A percentile compares a stretch with the other conserved stretches of the same genome.
These are phyloP conservation scores for Boletus insuetus DNA, from an alignment of 768 basidiomycete genomes.

Conservation along the genomic window DNA sequence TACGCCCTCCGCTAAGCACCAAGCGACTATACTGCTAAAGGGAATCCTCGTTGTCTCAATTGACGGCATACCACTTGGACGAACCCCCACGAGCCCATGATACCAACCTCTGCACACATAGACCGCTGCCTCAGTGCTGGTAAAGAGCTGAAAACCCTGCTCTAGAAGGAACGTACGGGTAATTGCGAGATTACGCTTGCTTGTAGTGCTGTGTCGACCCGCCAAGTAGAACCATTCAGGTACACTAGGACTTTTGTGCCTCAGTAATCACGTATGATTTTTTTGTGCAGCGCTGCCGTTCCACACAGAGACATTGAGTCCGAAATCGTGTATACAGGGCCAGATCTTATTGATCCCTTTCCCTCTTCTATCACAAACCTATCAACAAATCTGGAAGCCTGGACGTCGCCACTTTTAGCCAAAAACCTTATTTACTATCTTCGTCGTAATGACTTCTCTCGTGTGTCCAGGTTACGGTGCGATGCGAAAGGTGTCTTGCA, in stretches of 20 bases:
- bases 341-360: conserved; percentile 21
- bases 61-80: conserved; percentile 6
- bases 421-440: conserved; percentile 28
- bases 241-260: background rate
- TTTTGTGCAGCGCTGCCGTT: background rate
- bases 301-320: background rate
- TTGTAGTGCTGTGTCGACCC: background rate
- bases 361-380: conserved; percentile 8
- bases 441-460: conserved; percentile 18
- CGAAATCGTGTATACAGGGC: conserved; percentile 7
- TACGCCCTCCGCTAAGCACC: conserved; percentile 20
- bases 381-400: conserved; percentile 27
- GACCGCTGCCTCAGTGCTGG: background rate
- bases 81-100: conserved; percentile 5
- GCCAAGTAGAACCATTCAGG: background rate
- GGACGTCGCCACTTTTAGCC: conserved; percentile 22
- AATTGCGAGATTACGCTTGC: background rate
- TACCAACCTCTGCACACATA: background rate
- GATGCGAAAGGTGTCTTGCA: conserved; percentile 11
- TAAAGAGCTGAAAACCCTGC: background rate
- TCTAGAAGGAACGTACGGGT: background rate
- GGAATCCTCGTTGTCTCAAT: conserved; percentile 4
- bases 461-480: conserved; percentile 20
- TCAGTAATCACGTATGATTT: background rate
- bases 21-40: conserved; percentile 7